Evolutionary conservation across 768 basidiomycete genomes (phyloP), one percentile per base, ranked within the genome.

Genomic region (Lactarius tabidus): DNA sequence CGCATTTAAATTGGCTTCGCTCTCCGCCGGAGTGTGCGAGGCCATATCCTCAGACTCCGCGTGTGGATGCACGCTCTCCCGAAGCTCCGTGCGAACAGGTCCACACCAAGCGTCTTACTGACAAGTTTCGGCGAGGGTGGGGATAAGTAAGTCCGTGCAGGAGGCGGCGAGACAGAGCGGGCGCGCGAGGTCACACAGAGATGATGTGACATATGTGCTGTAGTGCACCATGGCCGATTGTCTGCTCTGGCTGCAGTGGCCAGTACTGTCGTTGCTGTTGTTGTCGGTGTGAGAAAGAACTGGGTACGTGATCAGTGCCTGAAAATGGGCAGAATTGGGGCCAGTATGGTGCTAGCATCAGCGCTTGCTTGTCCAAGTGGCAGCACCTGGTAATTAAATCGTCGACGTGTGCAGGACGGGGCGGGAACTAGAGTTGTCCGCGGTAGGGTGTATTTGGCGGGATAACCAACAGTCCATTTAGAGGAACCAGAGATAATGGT

Each of bases 21-120:
- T 33, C 45, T 65, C 64, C 29, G 59, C 36, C 48, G 23, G 59
- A 64, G 0, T 82, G 85, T 33, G 84, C 87, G n/a, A n/a, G 0
- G 88, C 90, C 79, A 93, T 85, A 73, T 82, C 80, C 75, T 93
- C 91, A 59, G 92, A 78, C 66, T 81, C 78, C 64, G 84, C 84
- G 8, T 79, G 84, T 33, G 77, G 71, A 28, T 80, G 59, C 2
- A 78, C 31, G 29, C 31, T 18, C 56, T 53, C 5, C 60, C 55
- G 5, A 36, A 54, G 56, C 65, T 62, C n/a, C n/a, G 60, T 3
- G 51, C n/a, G 36, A 66, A 58, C 6, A 28, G 56, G n/a, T 58
- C 48, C 29, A 29, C 18, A 31, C 20, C 23, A 1, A 33, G 64
- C 2, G 29, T 33, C 33, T 65, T 54, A 2, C 59, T 56, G 20